Evolutionary conservation across 352 stramenopile genomes (phyloP).

Genomic region (Aphanomyces invadans): DNA sequence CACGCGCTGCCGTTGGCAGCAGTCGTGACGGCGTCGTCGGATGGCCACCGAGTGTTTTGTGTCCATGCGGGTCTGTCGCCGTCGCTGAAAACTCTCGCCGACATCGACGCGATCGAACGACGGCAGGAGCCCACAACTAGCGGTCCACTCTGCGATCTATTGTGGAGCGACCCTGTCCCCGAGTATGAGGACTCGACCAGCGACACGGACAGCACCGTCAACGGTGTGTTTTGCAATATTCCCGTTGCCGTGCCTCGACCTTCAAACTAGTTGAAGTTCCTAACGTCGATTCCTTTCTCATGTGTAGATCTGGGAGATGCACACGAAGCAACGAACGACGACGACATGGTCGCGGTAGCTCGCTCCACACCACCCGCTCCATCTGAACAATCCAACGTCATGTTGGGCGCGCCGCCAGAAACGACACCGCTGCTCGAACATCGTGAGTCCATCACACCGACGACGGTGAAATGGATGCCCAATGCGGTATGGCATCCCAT

Average conservation of each 20-base stretch:
- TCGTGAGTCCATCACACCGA: conserved; percentile 20
- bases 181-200: conserved; percentile 14
- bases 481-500: conserved; percentile 19
- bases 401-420: too few relatives aligned
- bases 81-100: conserved; percentile 37
- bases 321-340: too few relatives aligned
- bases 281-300: background rate
- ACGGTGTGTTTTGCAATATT: background rate
- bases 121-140: conserved; percentile 49
- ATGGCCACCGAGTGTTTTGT: conserved; percentile 48
- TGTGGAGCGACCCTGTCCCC: conserved; percentile 56
- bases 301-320: too few relatives aligned
- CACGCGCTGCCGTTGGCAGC: conserved; percentile 59
- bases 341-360: too few relatives aligned
- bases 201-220: background rate
- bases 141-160: conserved; percentile 59
- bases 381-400: background rate
- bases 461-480: conserved; percentile 36
- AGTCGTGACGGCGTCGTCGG: conserved; percentile 34
- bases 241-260: too few relatives aligned
- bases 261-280: too few relatives aligned
- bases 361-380: too few relatives aligned
- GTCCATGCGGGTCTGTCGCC: conserved; percentile 68
- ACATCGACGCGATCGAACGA: conserved; percentile 55
- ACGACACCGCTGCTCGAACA: background rate